Evolutionary conservation across 768 basidiomycete genomes (phyloP), one percentile per base, ranked within the genome.

Genomic region (Tulasnella sp.): DNA sequence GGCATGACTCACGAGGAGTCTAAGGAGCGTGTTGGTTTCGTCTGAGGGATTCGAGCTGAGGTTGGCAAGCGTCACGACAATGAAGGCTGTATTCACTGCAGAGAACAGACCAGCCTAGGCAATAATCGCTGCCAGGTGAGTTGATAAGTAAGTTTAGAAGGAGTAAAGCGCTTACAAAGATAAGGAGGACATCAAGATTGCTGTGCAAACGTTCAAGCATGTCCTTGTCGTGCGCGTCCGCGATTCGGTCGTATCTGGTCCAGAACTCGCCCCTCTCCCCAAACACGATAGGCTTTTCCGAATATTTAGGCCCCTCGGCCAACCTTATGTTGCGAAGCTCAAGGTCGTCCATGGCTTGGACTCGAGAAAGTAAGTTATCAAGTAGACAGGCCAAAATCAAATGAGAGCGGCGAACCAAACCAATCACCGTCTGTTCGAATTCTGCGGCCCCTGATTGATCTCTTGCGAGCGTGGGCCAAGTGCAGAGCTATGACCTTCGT

Each of bases 51-150:
- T 41, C 3, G 31, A 19, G 12, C 24, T 24, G 19, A 54, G 31
- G 29, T 24, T 25, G 25, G 31, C 24, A n/a, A 25, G 24, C 21
- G 53, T 25, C 7, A 41, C n/a, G 8, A 41, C 29, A 25, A 54
- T 54, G 38, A 54, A 54, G 15, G 53, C 53, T 4, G 53, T 54
- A 41, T 54, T 54, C 19, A 54, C 42, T 9, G 53, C 53, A 19
- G 53, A 54, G 53, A 54, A 54, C 2, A 54, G 53, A 44, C 53
- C 53, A 25, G 53, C 53, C 53, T 54, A 11, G 4, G 49, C 22
- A 11, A 12, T 2, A 49, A n/a, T 51, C n/a, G 21, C 22, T n/a
- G n/a, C n/a, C n/a, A n/a, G n/a, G 25, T 24, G 49, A 27, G 31
- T 25, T 31, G 27, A 24, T 27, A 5, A 7, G 21, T 15, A 7